Conservation (phyloP, 495 filamentous ascomycete genomes). For the Neurospora sublineolata region DNA sequence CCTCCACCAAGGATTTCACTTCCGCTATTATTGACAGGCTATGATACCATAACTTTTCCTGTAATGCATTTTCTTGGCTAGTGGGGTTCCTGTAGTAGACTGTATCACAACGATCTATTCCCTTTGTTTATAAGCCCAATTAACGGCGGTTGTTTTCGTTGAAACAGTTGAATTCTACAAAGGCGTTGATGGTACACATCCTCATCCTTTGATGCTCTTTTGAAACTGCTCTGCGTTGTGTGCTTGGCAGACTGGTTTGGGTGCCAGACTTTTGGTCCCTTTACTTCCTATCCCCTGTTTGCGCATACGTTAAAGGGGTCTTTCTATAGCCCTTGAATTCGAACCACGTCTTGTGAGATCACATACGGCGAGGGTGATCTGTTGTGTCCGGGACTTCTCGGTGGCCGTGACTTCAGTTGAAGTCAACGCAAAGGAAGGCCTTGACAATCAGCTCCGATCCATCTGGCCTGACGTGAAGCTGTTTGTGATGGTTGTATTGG, state of each 20-base stretch:
- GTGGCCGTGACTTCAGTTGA: not conserved
- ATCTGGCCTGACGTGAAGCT: not conserved
- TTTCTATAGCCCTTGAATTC: not conserved
- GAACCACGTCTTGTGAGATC: not conserved
- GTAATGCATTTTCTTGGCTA: slow-evolving; percentile 6
- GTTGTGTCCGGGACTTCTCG: not conserved
- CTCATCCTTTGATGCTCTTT: not conserved
- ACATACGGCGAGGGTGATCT: not conserved
- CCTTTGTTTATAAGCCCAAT: slow-evolving; percentile 2
- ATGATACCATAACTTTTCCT: slow-evolving; percentile 26
- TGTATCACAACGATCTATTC: slow-evolving; percentile 8
- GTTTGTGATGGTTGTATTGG: not conserved
- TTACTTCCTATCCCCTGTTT: not conserved
- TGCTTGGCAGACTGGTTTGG: not conserved
- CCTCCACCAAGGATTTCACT: slow-evolving; percentile 87
- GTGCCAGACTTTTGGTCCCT: not conserved
- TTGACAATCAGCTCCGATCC: not conserved
- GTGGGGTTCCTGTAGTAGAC: slow-evolving; percentile 7
- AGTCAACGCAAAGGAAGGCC: not conserved
- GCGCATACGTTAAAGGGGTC: not conserved
- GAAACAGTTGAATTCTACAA: not conserved
- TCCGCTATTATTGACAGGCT: slow-evolving; percentile 79
- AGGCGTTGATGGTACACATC: not conserved
- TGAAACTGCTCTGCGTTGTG: not conserved
- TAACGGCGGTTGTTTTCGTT: not conserved